Percentiles rank a stretch among this genome's conserved stretches.
Evolutionary conservation across 768 basidiomycete genomes (phyloP).

Genomic region (Clavulina sp.): DNA sequence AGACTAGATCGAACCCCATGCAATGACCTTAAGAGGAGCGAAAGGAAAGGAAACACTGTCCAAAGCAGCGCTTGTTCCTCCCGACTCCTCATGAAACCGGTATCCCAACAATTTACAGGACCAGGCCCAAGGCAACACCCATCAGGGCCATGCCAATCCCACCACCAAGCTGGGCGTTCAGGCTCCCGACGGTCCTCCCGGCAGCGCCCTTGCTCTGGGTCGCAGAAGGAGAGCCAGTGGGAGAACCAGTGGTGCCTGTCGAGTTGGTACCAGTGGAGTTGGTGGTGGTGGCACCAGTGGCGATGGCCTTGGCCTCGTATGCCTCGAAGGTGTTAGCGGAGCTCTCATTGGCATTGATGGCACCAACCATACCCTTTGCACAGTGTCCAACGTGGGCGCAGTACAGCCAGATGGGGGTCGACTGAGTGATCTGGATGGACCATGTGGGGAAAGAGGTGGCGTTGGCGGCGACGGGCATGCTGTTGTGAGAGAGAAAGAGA

Average conservation of each 20-base stretch:
- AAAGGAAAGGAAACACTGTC: too few species aligned
- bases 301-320: not conserved
- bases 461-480: conserved; percentile 6
- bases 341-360: conserved; percentile 7
- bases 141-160: not conserved
- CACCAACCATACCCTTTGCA: conserved; percentile 8
- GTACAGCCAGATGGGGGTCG: conserved; percentile 9
- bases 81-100: too few species aligned
- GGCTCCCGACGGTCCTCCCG: too few species aligned
- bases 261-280: not conserved
- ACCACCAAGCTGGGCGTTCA: too few species aligned
- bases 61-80: too few species aligned
- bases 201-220: too few species aligned
- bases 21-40: too few species aligned
- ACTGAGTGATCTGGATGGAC: conserved; percentile 5
- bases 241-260: not conserved
- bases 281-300: not conserved
- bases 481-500: not conserved
- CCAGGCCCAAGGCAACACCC: not conserved
- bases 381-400: conserved; percentile 9
- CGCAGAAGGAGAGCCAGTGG: too few species aligned
- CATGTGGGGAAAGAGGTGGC: conserved; percentile 8
- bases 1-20: too few species aligned
- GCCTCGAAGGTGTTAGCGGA: conserved; percentile 8
- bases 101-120: not conserved